These are phyloP conservation scores for Phylloporus rhodoxanthus DNA, from an alignment of 768 basidiomycete species.

Conservation along the genomic window DNA sequence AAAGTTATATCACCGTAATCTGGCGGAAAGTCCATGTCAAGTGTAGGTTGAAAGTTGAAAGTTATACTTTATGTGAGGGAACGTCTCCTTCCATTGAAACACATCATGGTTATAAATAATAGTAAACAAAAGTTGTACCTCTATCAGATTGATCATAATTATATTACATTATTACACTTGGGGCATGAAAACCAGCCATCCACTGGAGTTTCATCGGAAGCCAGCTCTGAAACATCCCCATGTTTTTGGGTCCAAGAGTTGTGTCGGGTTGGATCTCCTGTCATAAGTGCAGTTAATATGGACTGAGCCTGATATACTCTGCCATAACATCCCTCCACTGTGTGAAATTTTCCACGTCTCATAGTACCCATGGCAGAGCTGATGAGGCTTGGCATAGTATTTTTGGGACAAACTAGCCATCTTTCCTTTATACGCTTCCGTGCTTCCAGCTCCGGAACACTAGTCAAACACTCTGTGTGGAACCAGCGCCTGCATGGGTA, in stretches of 20 bases:
- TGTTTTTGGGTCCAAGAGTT: background rate
- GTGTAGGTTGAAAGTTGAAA: no score
- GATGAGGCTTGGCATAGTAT: background rate
- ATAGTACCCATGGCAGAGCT: background rate
- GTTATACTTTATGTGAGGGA: no score
- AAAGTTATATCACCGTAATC: background rate
- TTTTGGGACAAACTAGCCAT: background rate
- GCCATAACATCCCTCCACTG: background rate
- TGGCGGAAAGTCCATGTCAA: background rate
- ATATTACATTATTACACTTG: background rate
- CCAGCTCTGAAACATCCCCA: background rate
- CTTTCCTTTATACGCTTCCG: background rate
- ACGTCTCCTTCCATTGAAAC: no score
- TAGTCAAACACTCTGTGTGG: background rate
- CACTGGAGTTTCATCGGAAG: background rate
- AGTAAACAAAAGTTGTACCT: no score
- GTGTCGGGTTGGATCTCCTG: background rate
- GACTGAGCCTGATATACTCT: conserved; percentile 7
- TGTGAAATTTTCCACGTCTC: background rate
- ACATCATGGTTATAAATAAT: no score
- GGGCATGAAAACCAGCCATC: background rate
- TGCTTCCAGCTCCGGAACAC: background rate
- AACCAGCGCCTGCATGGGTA: background rate
- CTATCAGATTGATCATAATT: no score
- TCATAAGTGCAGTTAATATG: conserved; percentile 1